Evolutionary conservation across 1,139 yeast species (phyloP).

Genomic region (Komagataea norvegica): DNA sequence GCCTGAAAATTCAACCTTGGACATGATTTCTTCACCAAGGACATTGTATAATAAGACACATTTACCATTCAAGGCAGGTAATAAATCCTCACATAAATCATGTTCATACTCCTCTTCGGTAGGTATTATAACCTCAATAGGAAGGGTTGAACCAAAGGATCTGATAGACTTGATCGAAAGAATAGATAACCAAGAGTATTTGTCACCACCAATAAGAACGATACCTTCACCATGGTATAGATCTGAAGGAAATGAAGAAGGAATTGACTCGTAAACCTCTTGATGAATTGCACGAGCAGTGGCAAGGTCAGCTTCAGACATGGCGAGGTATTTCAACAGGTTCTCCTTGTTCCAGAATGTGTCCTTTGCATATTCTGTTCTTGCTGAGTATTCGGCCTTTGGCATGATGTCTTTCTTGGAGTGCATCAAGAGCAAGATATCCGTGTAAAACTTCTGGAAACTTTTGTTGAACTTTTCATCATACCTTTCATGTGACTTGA

Average conservation of each 20-base stretch:
- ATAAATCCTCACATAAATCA: slow-evolving; percentile 46
- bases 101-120: slow-evolving; percentile 44
- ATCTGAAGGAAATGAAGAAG: slow-evolving; percentile 38
- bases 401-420: slow-evolving; percentile 15
- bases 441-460: slow-evolving; percentile 18
- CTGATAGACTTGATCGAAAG: slow-evolving; percentile 61
- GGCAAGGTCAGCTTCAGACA: slow-evolving; percentile 41
- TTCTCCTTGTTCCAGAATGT: slow-evolving; percentile 14
- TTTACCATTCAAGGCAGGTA: slow-evolving; percentile 49
- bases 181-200: slow-evolving; percentile 65
- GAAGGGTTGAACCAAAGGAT: slow-evolving; percentile 48
- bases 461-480: slow-evolving; percentile 7
- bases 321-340: slow-evolving; percentile 24
- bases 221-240: slow-evolving; percentile 64
- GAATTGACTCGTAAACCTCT: slow-evolving; percentile 43
- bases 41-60: slow-evolving; percentile 45
- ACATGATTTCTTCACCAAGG: slow-evolving; percentile 30
- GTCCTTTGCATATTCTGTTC: slow-evolving; percentile 16
- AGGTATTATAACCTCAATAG: slow-evolving; percentile 60
- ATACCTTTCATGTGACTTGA: slow-evolving; percentile 6
- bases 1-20: slow-evolving; percentile 40
- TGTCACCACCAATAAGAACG: slow-evolving; percentile 78
- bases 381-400: slow-evolving; percentile 6
- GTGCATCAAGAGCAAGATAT: slow-evolving; percentile 14
- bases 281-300: slow-evolving; percentile 48